Evolutionary conservation across 495 filamentous ascomycete species (phyloP), one percentile per base, ranked within the genome.

Genomic region (Parmelia sp.): DNA sequence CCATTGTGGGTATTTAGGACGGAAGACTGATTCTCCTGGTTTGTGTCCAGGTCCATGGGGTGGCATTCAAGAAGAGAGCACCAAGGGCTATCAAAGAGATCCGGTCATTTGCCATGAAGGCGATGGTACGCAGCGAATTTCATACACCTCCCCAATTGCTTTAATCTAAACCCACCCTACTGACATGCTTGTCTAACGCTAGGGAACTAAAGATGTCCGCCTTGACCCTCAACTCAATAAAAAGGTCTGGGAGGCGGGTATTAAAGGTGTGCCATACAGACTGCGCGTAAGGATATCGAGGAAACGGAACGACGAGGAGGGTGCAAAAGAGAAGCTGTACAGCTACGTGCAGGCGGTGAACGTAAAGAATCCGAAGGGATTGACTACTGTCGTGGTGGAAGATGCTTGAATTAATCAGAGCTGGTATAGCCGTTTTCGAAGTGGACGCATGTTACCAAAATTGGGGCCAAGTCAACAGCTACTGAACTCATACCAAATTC

Each of bases 261-360:
- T 99, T 82, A 97, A 97, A 86, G 95, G 95, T 74, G 92, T 96
- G 69, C 91, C 92, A 61, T 97, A 88, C 88, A 86, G 94, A 78
- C 84, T 99, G 69, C 92, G 94, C 73, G 84, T 99, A 73, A 90
- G 95, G 81, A 96, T 99, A 82, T 96, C 91, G 71, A 90, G 94
- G 77, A 94, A 96, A 88, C 92, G 94, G 85, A 99, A 99, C 84
- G 94, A 99, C 77, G 94, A 99, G 84, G 94, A 99, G 83, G 91
- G 90, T 72, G 93, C 94, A 72, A 94, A 94, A 85, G 88, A 98
- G 85, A 93, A 90, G 83, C 86, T 98, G 71, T 98, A 97, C 87
- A 91, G 87, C 78, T 96, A 95, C 82, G 95, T 98, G 74, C 92
- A 97, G 86, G 94, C 93, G 67, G 94, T 97, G 79, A 96, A 96